Percentiles rank a stretch among this genome's conserved stretches.
Evolutionary conservation across 2,329 filamentous ascomycete species (phyloP).

Genomic region (Aspergillus ustus): DNA sequence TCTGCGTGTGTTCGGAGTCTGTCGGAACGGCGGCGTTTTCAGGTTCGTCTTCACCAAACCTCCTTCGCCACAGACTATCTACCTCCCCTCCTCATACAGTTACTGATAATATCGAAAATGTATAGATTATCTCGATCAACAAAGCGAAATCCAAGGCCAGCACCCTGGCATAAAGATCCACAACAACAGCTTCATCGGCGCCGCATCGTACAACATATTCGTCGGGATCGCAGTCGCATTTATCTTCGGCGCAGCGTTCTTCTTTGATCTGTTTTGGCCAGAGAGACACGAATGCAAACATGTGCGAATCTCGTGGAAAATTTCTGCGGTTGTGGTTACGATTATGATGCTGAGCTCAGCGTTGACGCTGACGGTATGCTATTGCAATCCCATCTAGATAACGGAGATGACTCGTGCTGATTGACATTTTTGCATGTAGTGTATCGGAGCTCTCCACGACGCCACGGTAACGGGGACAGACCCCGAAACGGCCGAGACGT

Average conservation of each 20-base stretch:
- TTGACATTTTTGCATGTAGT: constrained; percentile 24
- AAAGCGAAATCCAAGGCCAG: constrained; percentile 51
- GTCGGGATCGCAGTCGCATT: constrained; percentile 61
- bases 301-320: constrained; percentile 60
- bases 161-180: constrained; percentile 50
- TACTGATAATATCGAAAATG: not conserved
- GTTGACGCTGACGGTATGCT: constrained; percentile 53
- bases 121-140: constrained; percentile 60
- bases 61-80: not conserved
- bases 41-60: constrained; percentile 41
- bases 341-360: constrained; percentile 52
- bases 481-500: constrained; percentile 31
- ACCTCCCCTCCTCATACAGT: too few species aligned
- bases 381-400: not conserved
- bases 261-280: constrained; percentile 67
- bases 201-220: constrained; percentile 63
- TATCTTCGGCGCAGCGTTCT: constrained; percentile 64
- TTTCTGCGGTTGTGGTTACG: constrained; percentile 55
- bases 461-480: constrained; percentile 52
- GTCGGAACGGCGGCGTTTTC: constrained; percentile 61
- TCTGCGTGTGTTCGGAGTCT: constrained; percentile 61
- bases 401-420: not conserved
- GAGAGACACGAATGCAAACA: constrained; percentile 55
- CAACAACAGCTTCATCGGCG: constrained; percentile 62
- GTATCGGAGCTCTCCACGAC: constrained; percentile 54